Evolutionary conservation across 192 early-diverging fungal genomes (phyloP).

Genomic region (Backusella australiensis): DNA sequence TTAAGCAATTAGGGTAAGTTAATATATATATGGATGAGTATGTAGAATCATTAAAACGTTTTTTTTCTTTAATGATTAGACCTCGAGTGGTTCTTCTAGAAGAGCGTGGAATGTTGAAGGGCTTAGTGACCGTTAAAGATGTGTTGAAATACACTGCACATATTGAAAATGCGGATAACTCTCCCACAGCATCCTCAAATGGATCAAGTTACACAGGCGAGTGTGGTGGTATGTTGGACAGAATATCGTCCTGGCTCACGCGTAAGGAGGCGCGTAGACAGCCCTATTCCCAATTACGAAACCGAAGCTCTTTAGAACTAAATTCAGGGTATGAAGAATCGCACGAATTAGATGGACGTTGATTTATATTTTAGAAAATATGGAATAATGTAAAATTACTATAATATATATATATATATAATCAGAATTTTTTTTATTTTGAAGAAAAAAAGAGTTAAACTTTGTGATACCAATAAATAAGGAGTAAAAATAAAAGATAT

Average conservation of each 20-base stretch:
- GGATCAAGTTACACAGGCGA: background rate
- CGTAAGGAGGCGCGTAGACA: background rate
- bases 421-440: background rate
- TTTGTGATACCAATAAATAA: background rate
- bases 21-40: background rate
- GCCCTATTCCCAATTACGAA: conserved; percentile 2
- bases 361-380: background rate
- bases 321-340: background rate
- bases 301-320: conserved; percentile 2
- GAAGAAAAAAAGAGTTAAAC: background rate
- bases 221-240: conserved; percentile 13
- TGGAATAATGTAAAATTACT: conserved; percentile 1
- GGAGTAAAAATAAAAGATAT: background rate
- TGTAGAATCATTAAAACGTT: background rate
- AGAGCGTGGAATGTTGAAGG: conserved; percentile 57
- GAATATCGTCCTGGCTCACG: background rate
- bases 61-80: conserved; percentile 18
- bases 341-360: conserved; percentile 6
- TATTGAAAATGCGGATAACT: conserved; percentile 32
- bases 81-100: conserved; percentile 72
- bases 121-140: conserved; percentile 78
- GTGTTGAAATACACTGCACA: conserved; percentile 59
- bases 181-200: background rate
- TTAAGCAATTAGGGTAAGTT: conserved; percentile 73
- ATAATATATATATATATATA: background rate